Evolutionary conservation across 2,329 filamentous ascomycete species (phyloP).

Genomic region (Alternaria brassicae): DNA sequence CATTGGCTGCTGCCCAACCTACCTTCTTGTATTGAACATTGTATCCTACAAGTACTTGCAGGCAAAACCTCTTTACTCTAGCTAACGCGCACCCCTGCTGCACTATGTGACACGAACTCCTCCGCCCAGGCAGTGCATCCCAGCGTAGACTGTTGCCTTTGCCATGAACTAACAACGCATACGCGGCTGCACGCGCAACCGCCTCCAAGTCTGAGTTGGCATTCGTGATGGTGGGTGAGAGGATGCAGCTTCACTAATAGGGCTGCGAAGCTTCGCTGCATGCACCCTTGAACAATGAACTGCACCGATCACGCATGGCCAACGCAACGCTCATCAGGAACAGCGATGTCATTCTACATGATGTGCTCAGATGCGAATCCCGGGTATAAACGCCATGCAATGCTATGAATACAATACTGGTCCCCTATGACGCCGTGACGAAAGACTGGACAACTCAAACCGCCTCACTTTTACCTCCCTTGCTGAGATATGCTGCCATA

Average conservation of each 20-base stretch:
- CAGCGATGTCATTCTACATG: slow-evolving; percentile 45
- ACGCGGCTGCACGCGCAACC: slow-evolving; percentile 47
- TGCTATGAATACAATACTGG: slow-evolving; percentile 36
- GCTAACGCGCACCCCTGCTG: neutral
- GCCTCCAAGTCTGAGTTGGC: slow-evolving; percentile 33
- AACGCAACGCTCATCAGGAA: slow-evolving; percentile 45
- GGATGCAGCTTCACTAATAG: slow-evolving; percentile 26
- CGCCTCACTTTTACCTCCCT: slow-evolving; percentile 74
- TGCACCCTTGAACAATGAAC: slow-evolving; percentile 25
- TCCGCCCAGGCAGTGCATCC: slow-evolving; percentile 6
- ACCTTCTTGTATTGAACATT: neutral
- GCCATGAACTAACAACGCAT: slow-evolving; percentile 37
- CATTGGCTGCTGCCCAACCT: neutral
- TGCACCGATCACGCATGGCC: slow-evolving; percentile 42
- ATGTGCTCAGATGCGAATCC: slow-evolving; percentile 26
- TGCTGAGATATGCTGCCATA: slow-evolving; percentile 75
- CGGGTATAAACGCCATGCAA: slow-evolving; percentile 45
- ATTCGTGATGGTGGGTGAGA: slow-evolving; percentile 25
- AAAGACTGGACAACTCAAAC: slow-evolving; percentile 39
- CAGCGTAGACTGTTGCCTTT: slow-evolving; percentile 27
- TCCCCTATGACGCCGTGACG: slow-evolving; percentile 17
- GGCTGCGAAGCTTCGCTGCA: slow-evolving; percentile 15
- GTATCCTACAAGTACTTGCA: neutral
- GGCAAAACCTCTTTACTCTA: neutral
- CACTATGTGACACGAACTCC: slow-evolving; percentile 1